Conservation (phyloP, 768 basidiomycete species). For the Tricholoma terreum region DNA sequence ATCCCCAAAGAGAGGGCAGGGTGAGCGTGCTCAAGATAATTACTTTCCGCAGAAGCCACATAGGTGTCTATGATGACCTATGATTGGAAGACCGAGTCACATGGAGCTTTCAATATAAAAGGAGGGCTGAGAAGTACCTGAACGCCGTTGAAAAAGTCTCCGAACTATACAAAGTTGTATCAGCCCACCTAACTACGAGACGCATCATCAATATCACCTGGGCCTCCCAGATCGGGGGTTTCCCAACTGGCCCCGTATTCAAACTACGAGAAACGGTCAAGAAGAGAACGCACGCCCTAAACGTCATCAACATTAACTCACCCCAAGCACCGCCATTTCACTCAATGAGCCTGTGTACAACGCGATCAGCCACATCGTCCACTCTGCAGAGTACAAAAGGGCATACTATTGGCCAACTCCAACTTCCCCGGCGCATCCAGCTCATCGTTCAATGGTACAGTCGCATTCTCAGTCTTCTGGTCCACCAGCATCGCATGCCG, state of each 20-base stretch:
- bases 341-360: slow-evolving; percentile 68
- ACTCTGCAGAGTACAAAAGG: not conserved
- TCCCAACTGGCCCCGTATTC: slow-evolving; percentile 93
- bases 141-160: slow-evolving; percentile 92
- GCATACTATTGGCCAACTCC: slow-evolving; percentile 85
- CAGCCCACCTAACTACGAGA: not conserved
- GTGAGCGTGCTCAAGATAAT: slow-evolving; percentile 20
- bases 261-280: slow-evolving; percentile 51
- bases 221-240: slow-evolving; percentile 90
- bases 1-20: too few relatives aligned
- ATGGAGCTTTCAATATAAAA: not conserved
- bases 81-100: not conserved
- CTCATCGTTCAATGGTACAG: slow-evolving; percentile 78
- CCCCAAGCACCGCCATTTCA: slow-evolving; percentile 86
- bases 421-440: slow-evolving; percentile 61
- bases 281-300: not conserved
- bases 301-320: slow-evolving; percentile 40
- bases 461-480: slow-evolving; percentile 75
- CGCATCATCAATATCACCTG: slow-evolving; percentile 46
- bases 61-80: slow-evolving; percentile 88
- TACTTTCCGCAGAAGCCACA: slow-evolving; percentile 80
- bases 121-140: slow-evolving; percentile 37
- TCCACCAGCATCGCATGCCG: slow-evolving; percentile 92
- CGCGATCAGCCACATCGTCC: not conserved
- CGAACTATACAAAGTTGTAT: slow-evolving; percentile 48